phyloP scores from a whole-genome alignment of 2,329 filamentous ascomycete genomes.

The Cladosporium sp. region DNA sequence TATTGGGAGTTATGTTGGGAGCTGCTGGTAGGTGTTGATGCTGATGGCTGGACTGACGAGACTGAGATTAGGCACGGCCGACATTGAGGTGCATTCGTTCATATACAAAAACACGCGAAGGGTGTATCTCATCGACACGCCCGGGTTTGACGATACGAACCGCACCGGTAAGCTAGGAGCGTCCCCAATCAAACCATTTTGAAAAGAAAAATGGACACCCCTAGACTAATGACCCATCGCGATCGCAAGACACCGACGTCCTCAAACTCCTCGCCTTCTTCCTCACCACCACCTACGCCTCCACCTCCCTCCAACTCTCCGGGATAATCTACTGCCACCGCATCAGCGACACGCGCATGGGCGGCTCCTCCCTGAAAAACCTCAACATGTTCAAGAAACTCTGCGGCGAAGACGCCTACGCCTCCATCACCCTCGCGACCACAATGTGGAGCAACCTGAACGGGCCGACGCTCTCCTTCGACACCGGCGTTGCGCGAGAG shows the following conservation, averaged over 20 bases:
- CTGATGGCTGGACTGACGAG: neutral
- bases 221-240: too few relatives aligned
- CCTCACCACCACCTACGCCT: constrained; percentile 31
- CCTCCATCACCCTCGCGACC: constrained; percentile 40
- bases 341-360: constrained; percentile 41
- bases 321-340: constrained; percentile 47
- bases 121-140: constrained; percentile 12
- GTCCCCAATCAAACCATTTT: too few relatives aligned
- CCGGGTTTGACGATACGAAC: constrained; percentile 18
- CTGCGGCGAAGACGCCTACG: constrained; percentile 39
- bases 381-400: constrained; percentile 44
- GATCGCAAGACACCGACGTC: constrained; percentile 39
- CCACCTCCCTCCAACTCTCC: constrained; percentile 32
- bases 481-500: constrained; percentile 21
- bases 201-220: too few relatives aligned
- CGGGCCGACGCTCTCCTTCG: neutral
- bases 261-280: constrained; percentile 40
- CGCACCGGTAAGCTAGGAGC: constrained; percentile 26
- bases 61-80: neutral
- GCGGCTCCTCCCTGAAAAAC: constrained; percentile 38
- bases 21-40: too few relatives aligned
- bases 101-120: constrained; percentile 8
- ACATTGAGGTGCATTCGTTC: constrained; percentile 9
- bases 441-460: constrained; percentile 37
- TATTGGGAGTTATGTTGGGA: too few relatives aligned